Conservation (phyloP, 2,329 filamentous ascomycete genomes). For the Phoma sp. region DNA sequence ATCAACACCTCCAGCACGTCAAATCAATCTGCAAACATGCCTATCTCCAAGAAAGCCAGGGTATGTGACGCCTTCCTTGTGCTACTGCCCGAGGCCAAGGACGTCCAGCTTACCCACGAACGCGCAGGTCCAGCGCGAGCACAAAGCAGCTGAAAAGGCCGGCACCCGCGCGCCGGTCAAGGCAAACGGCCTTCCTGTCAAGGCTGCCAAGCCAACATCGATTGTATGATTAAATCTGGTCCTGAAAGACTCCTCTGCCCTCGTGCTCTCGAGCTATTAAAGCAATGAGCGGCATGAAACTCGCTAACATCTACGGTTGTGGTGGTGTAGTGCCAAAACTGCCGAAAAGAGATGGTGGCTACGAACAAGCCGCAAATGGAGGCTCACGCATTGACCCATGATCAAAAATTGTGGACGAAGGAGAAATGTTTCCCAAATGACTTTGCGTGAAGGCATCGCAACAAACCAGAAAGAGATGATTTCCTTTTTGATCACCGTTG, state of each 20-base stretch:
- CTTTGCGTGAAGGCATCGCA: conserved; percentile 27
- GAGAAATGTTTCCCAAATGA: conserved; percentile 67
- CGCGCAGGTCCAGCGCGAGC: conserved; percentile 60
- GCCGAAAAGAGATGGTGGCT: conserved; percentile 61
- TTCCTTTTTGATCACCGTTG: too few relatives aligned
- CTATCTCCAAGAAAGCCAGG: conserved; percentile 59
- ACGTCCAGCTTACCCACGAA: not conserved
- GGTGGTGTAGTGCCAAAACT: conserved; percentile 56
- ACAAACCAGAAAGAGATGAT: not conserved
- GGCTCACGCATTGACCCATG: conserved; percentile 62
- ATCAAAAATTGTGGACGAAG: conserved; percentile 60
- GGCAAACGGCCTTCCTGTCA: conserved; percentile 63
- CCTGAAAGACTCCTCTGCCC: not conserved
- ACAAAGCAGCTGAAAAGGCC: conserved; percentile 62
- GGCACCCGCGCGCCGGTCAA: conserved; percentile 63
- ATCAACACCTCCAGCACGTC: not conserved
- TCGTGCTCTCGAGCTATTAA: not conserved
- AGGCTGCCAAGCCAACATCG: conserved; percentile 61
- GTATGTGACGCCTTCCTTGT: conserved; percentile 28
- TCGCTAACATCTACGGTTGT: conserved; percentile 9
- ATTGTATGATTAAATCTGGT: conserved; percentile 47
- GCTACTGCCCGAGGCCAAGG: not conserved
- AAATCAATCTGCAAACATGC: conserved; percentile 47
- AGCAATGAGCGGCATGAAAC: not conserved
- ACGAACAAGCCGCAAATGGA: conserved; percentile 61